Evolutionary conservation across 371 early-diverging fungal species (phyloP).

Genomic region (Vairimorpha necatrix): DNA sequence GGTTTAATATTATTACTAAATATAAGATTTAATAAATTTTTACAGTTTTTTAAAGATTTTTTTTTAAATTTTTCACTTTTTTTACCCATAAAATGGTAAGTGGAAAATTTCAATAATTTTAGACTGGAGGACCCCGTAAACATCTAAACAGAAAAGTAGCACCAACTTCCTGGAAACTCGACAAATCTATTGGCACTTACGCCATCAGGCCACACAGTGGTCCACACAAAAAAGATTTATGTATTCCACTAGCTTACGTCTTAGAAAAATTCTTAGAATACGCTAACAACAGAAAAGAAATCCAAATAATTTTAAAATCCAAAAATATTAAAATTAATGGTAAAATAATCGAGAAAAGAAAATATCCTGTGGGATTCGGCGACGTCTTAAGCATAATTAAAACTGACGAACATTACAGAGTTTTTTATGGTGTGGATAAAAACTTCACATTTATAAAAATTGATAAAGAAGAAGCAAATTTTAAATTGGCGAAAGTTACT

Average conservation of each 20-base stretch:
- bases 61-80: constrained; percentile 15
- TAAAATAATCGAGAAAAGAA: constrained; percentile 91
- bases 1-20: too few species aligned
- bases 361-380: constrained; percentile 98
- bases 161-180: constrained; percentile 99
- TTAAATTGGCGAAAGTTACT: constrained; percentile 96
- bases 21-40: too few species aligned
- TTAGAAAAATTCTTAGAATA: constrained; percentile 95
- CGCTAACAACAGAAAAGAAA: constrained; percentile 92
- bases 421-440: constrained; percentile 94
- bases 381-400: constrained; percentile 95
- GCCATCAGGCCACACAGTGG: constrained; percentile 94
- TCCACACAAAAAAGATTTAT: constrained; percentile 97
- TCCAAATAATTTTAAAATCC: constrained; percentile 86
- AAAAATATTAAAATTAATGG: constrained; percentile 96
- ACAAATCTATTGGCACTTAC: constrained; percentile 92
- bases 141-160: constrained; percentile 99
- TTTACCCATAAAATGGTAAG: constrained; percentile 50
- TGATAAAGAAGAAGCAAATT: constrained; percentile 91
- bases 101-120: constrained; percentile 45
- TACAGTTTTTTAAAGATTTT: background rate
- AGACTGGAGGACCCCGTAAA: constrained; percentile 96
- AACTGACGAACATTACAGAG: constrained; percentile 96
- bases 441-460: constrained; percentile 98
- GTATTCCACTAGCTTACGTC: constrained; percentile 93